Percentiles rank a stretch among this genome's conserved stretches.
Evolutionary conservation across 768 basidiomycete species (phyloP).

Genomic region (Phaeotremella skinneri): DNA sequence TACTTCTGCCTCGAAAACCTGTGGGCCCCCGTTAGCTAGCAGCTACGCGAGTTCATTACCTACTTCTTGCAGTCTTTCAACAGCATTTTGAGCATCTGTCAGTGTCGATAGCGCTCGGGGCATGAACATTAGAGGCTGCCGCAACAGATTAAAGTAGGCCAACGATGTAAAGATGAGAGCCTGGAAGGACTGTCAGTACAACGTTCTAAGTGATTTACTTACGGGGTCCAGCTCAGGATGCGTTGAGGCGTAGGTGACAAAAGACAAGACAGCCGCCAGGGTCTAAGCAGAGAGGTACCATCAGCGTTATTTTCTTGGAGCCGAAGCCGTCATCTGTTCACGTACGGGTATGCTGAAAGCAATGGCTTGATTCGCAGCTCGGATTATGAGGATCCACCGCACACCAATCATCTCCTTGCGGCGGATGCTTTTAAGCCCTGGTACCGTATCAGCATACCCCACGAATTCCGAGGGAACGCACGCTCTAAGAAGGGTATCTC

Average conservation of each 20-base stretch:
- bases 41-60: neutral
- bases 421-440: constrained; percentile 61
- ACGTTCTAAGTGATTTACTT: constrained; percentile 11
- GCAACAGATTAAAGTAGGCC: constrained; percentile 62
- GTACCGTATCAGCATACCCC: neutral
- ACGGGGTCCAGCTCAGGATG: constrained; percentile 60
- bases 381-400: constrained; percentile 61
- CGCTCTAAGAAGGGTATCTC: constrained; percentile 67
- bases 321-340: constrained; percentile 59
- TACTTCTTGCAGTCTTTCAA: constrained; percentile 56
- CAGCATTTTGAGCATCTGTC: constrained; percentile 65
- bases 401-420: constrained; percentile 61
- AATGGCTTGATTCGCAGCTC: constrained; percentile 61
- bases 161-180: constrained; percentile 68
- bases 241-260: constrained; percentile 64
- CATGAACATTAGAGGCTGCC: constrained; percentile 59
- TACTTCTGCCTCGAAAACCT: constrained; percentile 61
- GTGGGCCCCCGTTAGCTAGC: neutral
- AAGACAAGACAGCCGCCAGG: constrained; percentile 65
- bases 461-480: constrained; percentile 47
- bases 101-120: constrained; percentile 58
- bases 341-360: constrained; percentile 25
- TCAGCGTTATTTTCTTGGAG: constrained; percentile 19
- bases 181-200: constrained; percentile 11
- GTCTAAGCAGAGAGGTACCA: constrained; percentile 61